Base-by-base conservation (phyloP, 2,329 filamentous ascomycete genomes). In the Paraphaeosphaeria sporulosa region DNA sequence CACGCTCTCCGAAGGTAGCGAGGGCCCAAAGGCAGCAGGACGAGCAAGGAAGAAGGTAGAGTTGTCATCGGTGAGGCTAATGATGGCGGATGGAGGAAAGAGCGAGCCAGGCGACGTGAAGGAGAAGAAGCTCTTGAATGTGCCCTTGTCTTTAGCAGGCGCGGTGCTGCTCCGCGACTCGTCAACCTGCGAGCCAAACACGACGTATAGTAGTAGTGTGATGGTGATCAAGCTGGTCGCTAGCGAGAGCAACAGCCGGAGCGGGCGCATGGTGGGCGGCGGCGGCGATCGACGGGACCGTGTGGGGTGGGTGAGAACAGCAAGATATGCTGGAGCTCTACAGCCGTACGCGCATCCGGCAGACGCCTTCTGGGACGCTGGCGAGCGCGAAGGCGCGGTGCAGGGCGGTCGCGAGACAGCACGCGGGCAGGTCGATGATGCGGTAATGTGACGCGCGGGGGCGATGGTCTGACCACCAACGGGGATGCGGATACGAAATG, bases 61-160 rank as follows among this genome's bases (percentile, higher is more conserved):
- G 79, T 99, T 99, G 79, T 99, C 95, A 78, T 98, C 93, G 72
- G 94, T 97, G 63, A 99, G 86, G 77, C 92, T 97, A 76, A 99
- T 97, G 71, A 96, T 91, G 50, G 95, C 95, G 65, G 95, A 97
- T 3, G 94, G 94, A 4, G 94, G 94, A 76, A 99, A 99, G 23
- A 99, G 87, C 21, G 92, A 93, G 65, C 94, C 92, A 0, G 94
- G 83, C 10, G 79, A 79, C n/a, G 80, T 79, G 75, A 82, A 84
- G 60, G 80, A 82, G 69, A 83, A 84, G 63, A 81, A 74, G 34
- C 82, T 71, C 38, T 75, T 73, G 32, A 83, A 62, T 58, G 66
- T 68, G 63, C 72, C 65, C 47, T 75, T 71, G 48, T 75, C 70
- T 47, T 75, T 73, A 42, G 74, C 69, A 34, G 71, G 51, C 17